Base-by-base conservation (phyloP, 495 filamentous ascomycete genomes). In the Penicillium odoratum region DNA sequence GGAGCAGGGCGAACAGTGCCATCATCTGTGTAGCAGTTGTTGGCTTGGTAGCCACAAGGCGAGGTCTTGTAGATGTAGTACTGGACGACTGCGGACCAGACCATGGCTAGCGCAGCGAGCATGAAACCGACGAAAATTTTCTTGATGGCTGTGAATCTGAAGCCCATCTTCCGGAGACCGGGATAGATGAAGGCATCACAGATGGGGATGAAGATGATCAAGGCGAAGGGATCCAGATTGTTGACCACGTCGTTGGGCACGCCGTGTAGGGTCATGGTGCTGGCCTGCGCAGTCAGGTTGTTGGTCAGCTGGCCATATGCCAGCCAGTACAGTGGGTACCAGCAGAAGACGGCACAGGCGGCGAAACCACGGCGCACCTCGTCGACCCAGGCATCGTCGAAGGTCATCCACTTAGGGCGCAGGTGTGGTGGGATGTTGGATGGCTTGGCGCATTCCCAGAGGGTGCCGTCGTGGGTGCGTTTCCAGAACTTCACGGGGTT, bases 361-460 rank as follows among this genome's bases (percentile, higher is more conserved):
- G 79, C 74, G 30, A 90, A 77, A 36, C 88, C 87, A 69, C 89
- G 81, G 42, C 77, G 74, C 4, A 93, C 83, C 65, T 90, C 85
- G 57, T 89, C 86, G 8, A 89, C 87, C 85, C 86, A 90, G 33
- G 78, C 80, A 60, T 92, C 89, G 56, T 90, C 85, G 55, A 90
- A 92, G 16, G 79, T 83, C 85, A 89, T 88, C 87, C 86, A 89
- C 8, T 26, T 69, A 61, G 58, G 76, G 45, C 45, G 45, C 55
- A 51, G 72, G 63, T 46, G 71, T 1, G 55, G 30, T 2, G 71
- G 74, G 42, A 83, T 66, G 11, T 79, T 74, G 53, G 75, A 82
- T 16, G 88, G 88, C 77, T 89, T 90, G 38, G 85, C 84, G 15
- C 69, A 62, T 25, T 87, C 78, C 83, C 87, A 90, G 69, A 87